These are phyloP conservation scores for Fusarium denticulatum DNA, from an alignment of 2,329 filamentous ascomycete genomes.

Conservation along the genomic window DNA sequence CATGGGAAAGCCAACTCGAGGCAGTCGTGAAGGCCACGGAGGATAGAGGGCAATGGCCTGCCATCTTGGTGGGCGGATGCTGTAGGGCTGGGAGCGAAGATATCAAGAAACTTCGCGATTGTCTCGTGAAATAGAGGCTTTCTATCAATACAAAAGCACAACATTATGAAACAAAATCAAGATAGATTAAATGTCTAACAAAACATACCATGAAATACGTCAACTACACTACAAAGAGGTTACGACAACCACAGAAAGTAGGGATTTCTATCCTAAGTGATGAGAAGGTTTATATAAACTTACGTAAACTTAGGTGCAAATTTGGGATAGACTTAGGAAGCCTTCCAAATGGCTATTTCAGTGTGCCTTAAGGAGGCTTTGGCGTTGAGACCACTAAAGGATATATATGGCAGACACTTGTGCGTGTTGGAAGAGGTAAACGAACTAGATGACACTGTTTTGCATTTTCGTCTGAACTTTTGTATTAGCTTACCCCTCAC, in stretches of 20 bases:
- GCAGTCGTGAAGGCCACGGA: slow-evolving; percentile 52
- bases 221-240: background rate
- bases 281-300: background rate
- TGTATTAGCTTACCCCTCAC: background rate
- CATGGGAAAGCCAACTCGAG: slow-evolving; percentile 60
- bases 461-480: background rate
- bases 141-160: background rate
- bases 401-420: background rate
- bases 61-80: slow-evolving; percentile 63
- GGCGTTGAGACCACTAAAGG: no score
- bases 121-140: slow-evolving; percentile 16
- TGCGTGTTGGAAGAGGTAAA: no score
- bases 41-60: slow-evolving; percentile 53
- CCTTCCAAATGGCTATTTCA: background rate
- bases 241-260: background rate
- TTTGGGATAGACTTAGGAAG: no score
- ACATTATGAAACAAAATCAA: background rate
- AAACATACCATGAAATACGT: background rate
- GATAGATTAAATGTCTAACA: background rate
- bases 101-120: slow-evolving; percentile 45
- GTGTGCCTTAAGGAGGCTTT: no score
- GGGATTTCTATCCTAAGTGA: background rate
- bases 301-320: background rate
- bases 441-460: no score
- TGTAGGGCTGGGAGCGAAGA: slow-evolving; percentile 58